Base-by-base conservation (phyloP, 2,329 filamentous ascomycete species). In the Scolecobasidium constrictum region DNA sequence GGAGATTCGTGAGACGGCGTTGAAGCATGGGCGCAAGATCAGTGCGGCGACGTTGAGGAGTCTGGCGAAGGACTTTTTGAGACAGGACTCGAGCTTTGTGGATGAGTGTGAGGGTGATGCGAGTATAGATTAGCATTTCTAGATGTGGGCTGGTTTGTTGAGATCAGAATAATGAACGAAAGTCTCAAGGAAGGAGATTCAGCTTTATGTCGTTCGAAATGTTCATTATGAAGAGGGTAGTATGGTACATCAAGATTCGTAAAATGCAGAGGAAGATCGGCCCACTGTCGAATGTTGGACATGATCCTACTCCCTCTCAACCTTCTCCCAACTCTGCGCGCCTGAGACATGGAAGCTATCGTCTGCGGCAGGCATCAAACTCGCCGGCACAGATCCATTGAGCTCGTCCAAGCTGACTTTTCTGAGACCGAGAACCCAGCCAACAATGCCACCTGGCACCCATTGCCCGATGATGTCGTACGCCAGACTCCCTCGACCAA, bases 351-450 rank as follows among this genome's bases (percentile, higher is more conserved):
- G 26, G 26, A 36, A n/a, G 35, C 35, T 36, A 15, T 36, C 35
- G 9, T 36, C 35, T 18, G 35, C 35, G 7, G 35, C 17, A n/a
- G 42, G 42, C n/a, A n/a, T n/a, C n/a, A n/a, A n/a, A n/a, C n/a
- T n/a, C n/a, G n/a, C n/a, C n/a, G n/a, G n/a, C n/a, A n/a, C n/a
- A n/a, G n/a, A n/a, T 9, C 42, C 42, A 9, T 18, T 21, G 18
- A 44, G 15, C n/a, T 44, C 35, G 22, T 44, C 42, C 15, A 44
- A 35, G 15, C 21, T 28, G 3, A 44, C 42, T n/a, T 20, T 67
- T 47, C 79, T 70, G 45, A 88, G 75, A 9, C 87, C 87, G 76
- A 96, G 82, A 83, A 96, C 94, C 83, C 86, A 92, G 2, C 79
- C 80, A n/a, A 96, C 82, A 13, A 95, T 58, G 3, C 78, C 73